Percentiles rank a stretch among this genome's conserved stretches.
Conservation (phyloP, 371 early-diverging fungal species). For the Mucor saturninus region DNA sequence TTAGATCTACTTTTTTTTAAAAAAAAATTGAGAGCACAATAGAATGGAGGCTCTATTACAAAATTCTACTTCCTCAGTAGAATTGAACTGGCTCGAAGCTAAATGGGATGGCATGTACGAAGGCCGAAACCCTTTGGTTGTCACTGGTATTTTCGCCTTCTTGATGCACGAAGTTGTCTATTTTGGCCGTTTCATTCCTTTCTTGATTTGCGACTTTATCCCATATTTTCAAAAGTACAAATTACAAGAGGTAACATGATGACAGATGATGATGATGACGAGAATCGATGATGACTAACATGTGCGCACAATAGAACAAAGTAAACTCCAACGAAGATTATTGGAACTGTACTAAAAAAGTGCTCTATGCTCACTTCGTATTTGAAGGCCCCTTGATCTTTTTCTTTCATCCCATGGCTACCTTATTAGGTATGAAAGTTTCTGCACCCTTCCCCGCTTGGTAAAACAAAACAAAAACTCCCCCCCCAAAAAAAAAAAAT, state of each 20-base stretch:
- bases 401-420: slow-evolving; percentile 85
- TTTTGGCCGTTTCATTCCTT: slow-evolving; percentile 81
- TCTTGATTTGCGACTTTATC: slow-evolving; percentile 73
- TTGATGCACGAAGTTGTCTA: slow-evolving; percentile 80
- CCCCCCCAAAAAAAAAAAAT: neutral
- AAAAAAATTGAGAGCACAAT: neutral
- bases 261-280: neutral
- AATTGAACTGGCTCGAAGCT: slow-evolving; percentile 30
- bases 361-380: slow-evolving; percentile 76
- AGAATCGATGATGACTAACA: neutral
- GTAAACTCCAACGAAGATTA: slow-evolving; percentile 68
- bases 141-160: slow-evolving; percentile 71
- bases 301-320: slow-evolving; percentile 56
- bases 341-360: slow-evolving; percentile 78
- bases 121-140: slow-evolving; percentile 73
- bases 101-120: slow-evolving; percentile 72
- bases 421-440: slow-evolving; percentile 84
- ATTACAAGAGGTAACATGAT: slow-evolving; percentile 68
- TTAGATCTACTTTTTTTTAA: neutral
- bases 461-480: slow-evolving; percentile 44
- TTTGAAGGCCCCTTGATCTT: slow-evolving; percentile 89
- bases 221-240: slow-evolving; percentile 82
- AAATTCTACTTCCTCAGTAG: slow-evolving; percentile 9
- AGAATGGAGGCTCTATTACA: slow-evolving; percentile 18
- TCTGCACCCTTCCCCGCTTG: slow-evolving; percentile 85